Evolutionary conservation across 768 basidiomycete genomes (phyloP).

Genomic region (Macrocybe gigantea): DNA sequence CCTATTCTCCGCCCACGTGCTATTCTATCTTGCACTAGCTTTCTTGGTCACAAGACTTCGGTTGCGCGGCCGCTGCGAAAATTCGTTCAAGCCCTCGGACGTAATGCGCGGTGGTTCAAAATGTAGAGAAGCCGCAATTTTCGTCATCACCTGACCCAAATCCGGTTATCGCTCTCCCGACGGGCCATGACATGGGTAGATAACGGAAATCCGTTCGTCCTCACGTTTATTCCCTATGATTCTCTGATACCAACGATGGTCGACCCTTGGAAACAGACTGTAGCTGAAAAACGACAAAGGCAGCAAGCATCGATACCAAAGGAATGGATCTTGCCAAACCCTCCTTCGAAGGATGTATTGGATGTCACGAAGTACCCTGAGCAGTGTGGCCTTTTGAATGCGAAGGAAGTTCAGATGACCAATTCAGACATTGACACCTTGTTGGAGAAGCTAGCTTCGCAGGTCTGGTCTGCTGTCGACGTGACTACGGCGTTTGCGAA

Average conservation of each 20-base stretch:
- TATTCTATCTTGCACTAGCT: too few species aligned
- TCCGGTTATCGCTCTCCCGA: too few species aligned
- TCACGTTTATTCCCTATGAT: too few species aligned
- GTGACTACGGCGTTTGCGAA: conserved; percentile 74
- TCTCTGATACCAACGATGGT: conserved; percentile 11
- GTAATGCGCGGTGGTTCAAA: too few species aligned
- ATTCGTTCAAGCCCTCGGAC: too few species aligned
- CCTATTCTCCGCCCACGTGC: too few species aligned
- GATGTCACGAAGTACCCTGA: conserved; percentile 53
- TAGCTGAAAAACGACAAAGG: conserved; percentile 43
- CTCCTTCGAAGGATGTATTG: conserved; percentile 39
- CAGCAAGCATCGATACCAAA: conserved; percentile 56
- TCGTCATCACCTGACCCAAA: too few species aligned
- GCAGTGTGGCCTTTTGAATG: conserved; percentile 50
- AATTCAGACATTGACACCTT: conserved; percentile 36
- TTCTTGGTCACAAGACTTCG: too few species aligned
- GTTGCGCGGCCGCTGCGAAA: too few species aligned
- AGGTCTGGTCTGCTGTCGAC: conserved; percentile 56
- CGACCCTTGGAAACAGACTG: conserved; percentile 45
- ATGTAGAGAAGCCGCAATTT: too few species aligned
- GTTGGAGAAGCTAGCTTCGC: conserved; percentile 45
- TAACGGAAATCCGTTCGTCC: too few species aligned
- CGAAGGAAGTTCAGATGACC: conserved; percentile 44
- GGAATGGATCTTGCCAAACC: conserved; percentile 51
- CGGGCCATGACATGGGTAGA: too few species aligned